Conservation (phyloP, 164 flowering plant species). For the Protea cynaroides region DNA sequence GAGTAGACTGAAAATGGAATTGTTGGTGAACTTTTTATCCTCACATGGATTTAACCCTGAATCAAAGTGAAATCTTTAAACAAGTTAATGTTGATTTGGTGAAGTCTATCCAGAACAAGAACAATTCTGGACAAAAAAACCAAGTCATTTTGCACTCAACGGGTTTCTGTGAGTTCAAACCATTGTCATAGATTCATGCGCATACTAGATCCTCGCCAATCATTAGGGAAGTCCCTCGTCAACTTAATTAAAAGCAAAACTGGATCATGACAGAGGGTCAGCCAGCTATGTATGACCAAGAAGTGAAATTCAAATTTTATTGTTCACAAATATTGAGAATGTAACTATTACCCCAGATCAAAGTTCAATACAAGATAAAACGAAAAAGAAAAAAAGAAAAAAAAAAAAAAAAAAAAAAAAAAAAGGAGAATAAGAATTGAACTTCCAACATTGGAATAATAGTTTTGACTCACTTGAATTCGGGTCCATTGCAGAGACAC, state of each 20-base stretch:
- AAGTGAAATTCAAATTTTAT: neutral
- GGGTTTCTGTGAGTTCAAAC: too few relatives aligned
- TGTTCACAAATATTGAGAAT: neutral
- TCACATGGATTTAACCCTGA: neutral
- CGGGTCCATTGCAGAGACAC: constrained; percentile 46
- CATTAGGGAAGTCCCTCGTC: neutral
- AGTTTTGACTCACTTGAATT: constrained; percentile 55
- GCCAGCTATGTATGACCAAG: neutral
- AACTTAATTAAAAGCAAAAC: too few relatives aligned
- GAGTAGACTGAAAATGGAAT: neutral
- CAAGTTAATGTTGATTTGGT: neutral
- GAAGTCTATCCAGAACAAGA: neutral
- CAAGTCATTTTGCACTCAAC: neutral
- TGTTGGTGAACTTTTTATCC: neutral
- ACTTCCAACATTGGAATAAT: neutral
- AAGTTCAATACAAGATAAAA: neutral
- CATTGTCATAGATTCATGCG: too few relatives aligned
- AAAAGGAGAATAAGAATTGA: neutral
- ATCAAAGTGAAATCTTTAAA: neutral
- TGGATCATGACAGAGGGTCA: neutral
- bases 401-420: neutral
- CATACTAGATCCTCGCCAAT: too few relatives aligned
- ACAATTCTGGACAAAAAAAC: neutral
- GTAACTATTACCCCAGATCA: neutral
- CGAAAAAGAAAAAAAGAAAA: neutral